Evolutionary conservation across 768 basidiomycete genomes (phyloP).

Genomic region (Pholiota molesta): DNA sequence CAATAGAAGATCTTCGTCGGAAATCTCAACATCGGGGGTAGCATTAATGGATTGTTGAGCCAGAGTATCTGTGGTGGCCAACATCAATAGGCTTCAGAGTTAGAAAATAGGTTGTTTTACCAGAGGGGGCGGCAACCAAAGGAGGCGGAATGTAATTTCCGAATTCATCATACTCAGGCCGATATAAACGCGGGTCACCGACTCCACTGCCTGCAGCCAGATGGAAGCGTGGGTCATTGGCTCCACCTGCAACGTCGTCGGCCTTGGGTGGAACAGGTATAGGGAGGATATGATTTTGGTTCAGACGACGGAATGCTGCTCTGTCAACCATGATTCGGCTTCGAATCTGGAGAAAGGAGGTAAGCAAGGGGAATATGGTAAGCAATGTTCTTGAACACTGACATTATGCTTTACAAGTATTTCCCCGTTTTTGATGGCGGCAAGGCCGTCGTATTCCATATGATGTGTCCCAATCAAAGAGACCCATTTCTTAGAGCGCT

Average conservation of each 20-base stretch:
- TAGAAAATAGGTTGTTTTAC: neutral
- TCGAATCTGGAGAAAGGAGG: conserved; percentile 40
- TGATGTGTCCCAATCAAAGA: conserved; percentile 57
- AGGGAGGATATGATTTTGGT: conserved; percentile 53
- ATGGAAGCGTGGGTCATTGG: conserved; percentile 11
- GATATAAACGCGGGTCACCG: neutral
- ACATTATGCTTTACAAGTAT: conserved; percentile 55
- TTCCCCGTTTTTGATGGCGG: conserved; percentile 37
- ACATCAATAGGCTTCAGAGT: neutral
- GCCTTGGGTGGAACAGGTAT: conserved; percentile 31
- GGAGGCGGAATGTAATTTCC: conserved; percentile 21
- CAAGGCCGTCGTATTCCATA: conserved; percentile 57
- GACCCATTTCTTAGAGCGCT: conserved; percentile 62
- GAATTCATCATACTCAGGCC: conserved; percentile 9
- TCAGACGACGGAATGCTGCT: conserved; percentile 55
- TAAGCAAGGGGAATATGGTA: conserved; percentile 1
- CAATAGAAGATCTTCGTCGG: conserved; percentile 57
- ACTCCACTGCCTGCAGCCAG: too few relatives aligned
- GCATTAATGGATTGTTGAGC: conserved; percentile 22
- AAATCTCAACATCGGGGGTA: conserved; percentile 37
- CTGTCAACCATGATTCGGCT: conserved; percentile 67
- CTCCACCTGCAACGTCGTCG: conserved; percentile 14
- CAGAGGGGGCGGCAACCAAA: neutral
- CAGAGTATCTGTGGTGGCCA: neutral
- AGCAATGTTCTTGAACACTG: conserved; percentile 14